Base-by-base conservation (phyloP, 768 basidiomycete genomes). In the Naganishia onofrii region DNA sequence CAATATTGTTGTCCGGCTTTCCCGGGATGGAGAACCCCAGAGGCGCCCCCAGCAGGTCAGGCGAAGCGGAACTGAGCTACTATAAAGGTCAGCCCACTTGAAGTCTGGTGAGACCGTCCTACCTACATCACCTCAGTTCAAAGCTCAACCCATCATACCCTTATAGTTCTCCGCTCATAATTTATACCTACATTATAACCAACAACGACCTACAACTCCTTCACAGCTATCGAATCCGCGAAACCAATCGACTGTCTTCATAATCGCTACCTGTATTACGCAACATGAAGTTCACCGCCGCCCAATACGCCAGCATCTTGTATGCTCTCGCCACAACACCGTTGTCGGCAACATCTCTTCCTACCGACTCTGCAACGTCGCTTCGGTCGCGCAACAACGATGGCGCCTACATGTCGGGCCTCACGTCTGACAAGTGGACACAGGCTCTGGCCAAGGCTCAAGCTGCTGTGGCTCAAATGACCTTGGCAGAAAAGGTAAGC, bases 401-500 rank as follows among this genome's bases (percentile, higher is more conserved):
- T 29, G 60, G 6, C 2, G n/a, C 60, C 46, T 23, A 58, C 3
- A 36, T 21, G 21, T 19, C 60, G 2, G 60, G 60, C 13, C 36
- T 63, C 15, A 29, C 38, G 2, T 63, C 60, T 28, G 60, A 63
- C 60, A 63, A 63, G 38, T 80, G 79, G 79, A 72, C 66, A 51
- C 36, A 74, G 34, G 68, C 68, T 60, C 46, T 58, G 19, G 55
- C 56, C 48, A 31, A 51, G n/a, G 77, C 77, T 5, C 54, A 38
- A 23, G 67, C 29, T 8, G 69, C 70, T 17, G 76, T 76, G 32
- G 53, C 28, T n/a, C 66, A 76, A n/a, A 77, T 80, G 79, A 75
- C 77, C 0, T 12, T 78, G 32, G 73, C 73, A 23, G 79, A 80
- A 69, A 80, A 80, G 76, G 79, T 77, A 12, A 31, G 74, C 60